Conservation (phyloP, 1,284 basidiomycete genomes). For the Ceratobasidium sp. region DNA sequence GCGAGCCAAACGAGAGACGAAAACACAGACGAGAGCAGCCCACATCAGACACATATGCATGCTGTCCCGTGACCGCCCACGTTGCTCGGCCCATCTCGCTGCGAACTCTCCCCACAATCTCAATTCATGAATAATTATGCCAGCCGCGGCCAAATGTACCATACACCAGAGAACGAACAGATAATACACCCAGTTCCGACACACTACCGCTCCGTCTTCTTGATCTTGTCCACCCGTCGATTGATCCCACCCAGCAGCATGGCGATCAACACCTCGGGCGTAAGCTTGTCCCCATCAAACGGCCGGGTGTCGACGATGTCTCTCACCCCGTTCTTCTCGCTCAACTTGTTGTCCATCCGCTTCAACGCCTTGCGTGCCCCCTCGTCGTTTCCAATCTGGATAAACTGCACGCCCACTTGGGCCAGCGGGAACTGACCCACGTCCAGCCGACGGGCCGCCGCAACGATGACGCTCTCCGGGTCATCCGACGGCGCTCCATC, state of each 20-base stretch:
- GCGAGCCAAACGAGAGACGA: conserved; percentile 19
- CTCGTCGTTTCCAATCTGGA: conserved; percentile 55
- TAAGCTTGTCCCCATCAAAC: conserved; percentile 54
- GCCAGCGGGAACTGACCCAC: conserved; percentile 56
- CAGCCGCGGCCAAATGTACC: no score
- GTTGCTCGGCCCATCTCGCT: neutral
- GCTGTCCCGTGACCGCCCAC: neutral
- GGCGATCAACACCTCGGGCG: conserved; percentile 58
- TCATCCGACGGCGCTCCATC: conserved; percentile 65
- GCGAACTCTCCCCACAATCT: neutral
- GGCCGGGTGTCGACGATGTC: conserved; percentile 70
- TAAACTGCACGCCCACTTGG: conserved; percentile 49
- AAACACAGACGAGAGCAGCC: neutral
- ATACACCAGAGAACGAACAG: no score
- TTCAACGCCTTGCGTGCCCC: conserved; percentile 56
- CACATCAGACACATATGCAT: neutral
- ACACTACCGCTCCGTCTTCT: no score
- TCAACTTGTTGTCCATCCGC: conserved; percentile 44
- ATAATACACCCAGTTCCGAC: no score
- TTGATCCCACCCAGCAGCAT: conserved; percentile 66
- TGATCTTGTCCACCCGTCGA: conserved; percentile 57
- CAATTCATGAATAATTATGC: no score
- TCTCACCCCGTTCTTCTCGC: conserved; percentile 49
- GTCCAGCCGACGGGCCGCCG: conserved; percentile 59
- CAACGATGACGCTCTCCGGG: conserved; percentile 58